These are phyloP conservation scores for Lactarius akahatsu DNA, from an alignment of 768 basidiomycete species.

Conservation along the genomic window DNA sequence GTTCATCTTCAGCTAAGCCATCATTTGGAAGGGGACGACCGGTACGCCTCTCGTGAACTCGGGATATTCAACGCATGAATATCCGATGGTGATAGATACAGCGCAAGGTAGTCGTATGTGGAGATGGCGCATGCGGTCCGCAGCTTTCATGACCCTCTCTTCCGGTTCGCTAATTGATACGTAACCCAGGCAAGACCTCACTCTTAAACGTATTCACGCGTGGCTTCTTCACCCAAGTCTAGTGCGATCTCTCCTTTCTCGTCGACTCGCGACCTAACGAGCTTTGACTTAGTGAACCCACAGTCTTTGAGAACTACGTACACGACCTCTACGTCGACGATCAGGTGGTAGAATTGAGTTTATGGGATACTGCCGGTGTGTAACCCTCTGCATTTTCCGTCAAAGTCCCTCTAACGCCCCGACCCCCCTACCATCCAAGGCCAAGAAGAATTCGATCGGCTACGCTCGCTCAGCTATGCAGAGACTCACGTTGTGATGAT, in stretches of 20 bases:
- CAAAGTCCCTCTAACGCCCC: slow-evolving; percentile 13
- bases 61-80: not conserved
- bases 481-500: slow-evolving; percentile 97
- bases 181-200: slow-evolving; percentile 67
- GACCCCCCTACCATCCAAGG: slow-evolving; percentile 49
- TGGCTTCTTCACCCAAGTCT: slow-evolving; percentile 93
- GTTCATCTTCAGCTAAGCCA: slow-evolving; percentile 20
- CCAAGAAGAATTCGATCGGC: slow-evolving; percentile 92
- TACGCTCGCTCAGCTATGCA: slow-evolving; percentile 93
- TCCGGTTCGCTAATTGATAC: slow-evolving; percentile 19
- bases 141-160: slow-evolving; percentile 18
- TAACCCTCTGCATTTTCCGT: not conserved
- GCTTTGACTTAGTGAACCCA: slow-evolving; percentile 63
- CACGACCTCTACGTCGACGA: slow-evolving; percentile 88
- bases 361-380: slow-evolving; percentile 98
- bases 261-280: not conserved
- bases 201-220: slow-evolving; percentile 84
- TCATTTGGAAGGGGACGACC: slow-evolving; percentile 23
- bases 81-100: slow-evolving; percentile 39
- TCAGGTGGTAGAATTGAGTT: slow-evolving; percentile 81
- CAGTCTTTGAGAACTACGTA: slow-evolving; percentile 97
- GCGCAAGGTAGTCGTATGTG: slow-evolving; percentile 84
- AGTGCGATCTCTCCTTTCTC: slow-evolving; percentile 51
- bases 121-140: slow-evolving; percentile 92
- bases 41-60: not conserved